Base-by-base conservation (phyloP, 164 flowering plant species). In the Nymphaea colorata region DNA sequence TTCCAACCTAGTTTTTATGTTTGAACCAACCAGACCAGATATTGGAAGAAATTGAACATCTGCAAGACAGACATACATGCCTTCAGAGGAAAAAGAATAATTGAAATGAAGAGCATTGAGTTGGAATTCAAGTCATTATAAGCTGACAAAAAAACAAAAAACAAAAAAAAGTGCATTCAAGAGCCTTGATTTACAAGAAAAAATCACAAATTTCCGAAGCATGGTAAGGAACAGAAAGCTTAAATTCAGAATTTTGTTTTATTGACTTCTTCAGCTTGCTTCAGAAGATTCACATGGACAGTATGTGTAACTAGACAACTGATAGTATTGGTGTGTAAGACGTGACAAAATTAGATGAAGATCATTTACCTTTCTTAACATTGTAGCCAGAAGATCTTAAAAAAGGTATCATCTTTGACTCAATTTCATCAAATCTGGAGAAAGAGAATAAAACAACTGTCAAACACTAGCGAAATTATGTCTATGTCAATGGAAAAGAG, bases 31-130 rank as follows among this genome's bases (percentile, higher is more conserved):
- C 69, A 95, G 81, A 70, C 94, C 99, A 75, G 99, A 95, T 68
- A 95, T 79, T 25, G 99, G 99, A 66, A 95, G 91, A 78, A 95
- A 95, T 64, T 61, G 77, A 61, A 90, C 91, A 85, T 95, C 99
- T 95, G 86, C 75, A 78, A 71, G 16, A 61, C 42, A 17, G 16
- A 61, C 14, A 51, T 51, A 15, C 14, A 51, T 51, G 57, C 57
- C 0, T 51, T 51, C 10, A 51, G 57, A 51, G 57, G 57, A 51
- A 4, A 25, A 51, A 51, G 57, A 51, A 15, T 15, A 51, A 4
- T 51, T 51, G 57, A 51, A 51, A 51, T 51, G 57, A 51, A 51
- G 36, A 25, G 36, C 36, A 25, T 25, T 25, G 36, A 25, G 1
- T 25, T 25, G 36, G 36, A 25, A 0, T 25, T 25, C 36, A 25